These are phyloP conservation scores for Xylaria longipes DNA, from an alignment of 495 filamentous ascomycete genomes.

Conservation along the genomic window DNA sequence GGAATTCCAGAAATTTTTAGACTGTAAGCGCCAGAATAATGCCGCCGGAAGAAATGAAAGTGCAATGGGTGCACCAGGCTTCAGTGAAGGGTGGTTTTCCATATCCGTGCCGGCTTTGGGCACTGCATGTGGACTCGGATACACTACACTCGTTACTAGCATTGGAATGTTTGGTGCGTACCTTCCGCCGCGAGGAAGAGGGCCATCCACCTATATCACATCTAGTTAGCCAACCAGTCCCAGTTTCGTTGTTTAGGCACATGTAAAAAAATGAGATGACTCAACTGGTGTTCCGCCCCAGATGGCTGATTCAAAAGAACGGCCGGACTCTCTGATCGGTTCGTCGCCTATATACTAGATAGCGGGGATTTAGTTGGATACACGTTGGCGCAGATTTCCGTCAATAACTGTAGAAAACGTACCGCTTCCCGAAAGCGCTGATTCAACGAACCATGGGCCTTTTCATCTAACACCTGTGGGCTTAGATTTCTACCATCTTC, in stretches of 20 bases:
- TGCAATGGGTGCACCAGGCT: background rate
- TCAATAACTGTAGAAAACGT: background rate
- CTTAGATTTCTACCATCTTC: background rate
- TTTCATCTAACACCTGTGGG: background rate
- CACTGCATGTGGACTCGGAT: background rate
- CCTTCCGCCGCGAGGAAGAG: background rate
- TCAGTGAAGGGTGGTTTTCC: background rate
- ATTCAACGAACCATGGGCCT: background rate
- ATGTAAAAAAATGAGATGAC: background rate
- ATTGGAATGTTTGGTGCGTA: background rate
- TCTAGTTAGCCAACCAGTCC: background rate
- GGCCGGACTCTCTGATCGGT: background rate
- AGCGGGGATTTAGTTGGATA: background rate
- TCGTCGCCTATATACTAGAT: conserved; percentile 1
- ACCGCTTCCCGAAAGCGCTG: background rate
- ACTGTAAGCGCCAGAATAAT: conserved; percentile 2
- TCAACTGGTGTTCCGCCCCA: conserved; percentile 15
- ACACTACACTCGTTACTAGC: background rate
- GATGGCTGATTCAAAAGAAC: conserved; percentile 16
- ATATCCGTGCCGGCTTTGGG: background rate
- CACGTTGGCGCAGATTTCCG: background rate
- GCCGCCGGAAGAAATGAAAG: background rate
- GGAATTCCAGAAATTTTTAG: background rate
- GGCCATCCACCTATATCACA: background rate
- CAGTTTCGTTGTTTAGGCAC: background rate